Base-by-base conservation (phyloP, 495 filamentous ascomycete species). In the Talaromyces borbonicus region DNA sequence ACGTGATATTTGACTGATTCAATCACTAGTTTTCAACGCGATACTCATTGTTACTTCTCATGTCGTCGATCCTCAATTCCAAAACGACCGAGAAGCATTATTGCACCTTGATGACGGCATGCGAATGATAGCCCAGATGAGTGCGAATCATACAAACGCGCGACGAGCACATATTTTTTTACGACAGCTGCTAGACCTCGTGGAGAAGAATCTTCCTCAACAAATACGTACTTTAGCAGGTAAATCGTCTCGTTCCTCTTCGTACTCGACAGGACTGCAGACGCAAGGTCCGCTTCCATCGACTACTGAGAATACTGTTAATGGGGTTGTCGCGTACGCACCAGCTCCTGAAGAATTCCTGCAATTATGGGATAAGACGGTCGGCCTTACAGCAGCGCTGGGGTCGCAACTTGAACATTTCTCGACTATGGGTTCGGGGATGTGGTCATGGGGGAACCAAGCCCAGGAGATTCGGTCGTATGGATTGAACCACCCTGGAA, bases 91-190 rank as follows among this genome's bases (percentile, higher is more conserved):
- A 35, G 43, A 46, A 35, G 30, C 43, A 25, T 12, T 46, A 6
- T n/a, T 22, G 15, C 43, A 46, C 19, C 30, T 46, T 16, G 43
- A 46, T 35, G 43, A 46, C n/a, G 43, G 43, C 14, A 46, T 46
- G 43, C 43, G 43, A 19, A 46, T 46, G 43, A 46, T 46, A 15
- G 43, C 25, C 4, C 43, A 46, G 25, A 46, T 46, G 43, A 46
- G 43, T 25, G 43, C 43, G 16, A 46, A 46, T 31, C 43, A 46
- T 32, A 36, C 43, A 8, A 35, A 29, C 16, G 43, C 43, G 3
- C 29, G 30, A 8, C 43, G 43, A 35, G 43, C 43, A 33, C 43
- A 46, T 25, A 35, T 36, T 7, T 46, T 46, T 14, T 27, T 46
- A 15, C 43, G 43, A 19, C 43, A 46, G 18, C 15, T 46, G 9